Evolutionary conservation across 805 yeast genomes (phyloP).

Genomic region (Helenozyma rhizophorensis): DNA sequence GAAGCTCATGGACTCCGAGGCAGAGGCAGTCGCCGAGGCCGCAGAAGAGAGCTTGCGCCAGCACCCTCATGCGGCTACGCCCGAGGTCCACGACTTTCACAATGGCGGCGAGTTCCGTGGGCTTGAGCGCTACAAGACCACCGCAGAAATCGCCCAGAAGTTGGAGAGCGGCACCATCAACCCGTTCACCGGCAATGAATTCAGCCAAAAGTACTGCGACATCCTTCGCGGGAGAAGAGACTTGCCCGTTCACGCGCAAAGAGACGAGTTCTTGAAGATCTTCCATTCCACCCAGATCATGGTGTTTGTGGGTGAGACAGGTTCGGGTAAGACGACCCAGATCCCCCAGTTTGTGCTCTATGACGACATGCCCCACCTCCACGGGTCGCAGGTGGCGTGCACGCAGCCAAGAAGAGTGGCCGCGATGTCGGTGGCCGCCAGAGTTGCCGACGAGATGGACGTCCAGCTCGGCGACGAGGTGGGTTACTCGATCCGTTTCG

Average conservation of each 20-base stretch:
- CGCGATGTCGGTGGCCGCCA: constrained; percentile 96
- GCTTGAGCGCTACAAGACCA: constrained; percentile 57
- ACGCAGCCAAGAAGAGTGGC: constrained; percentile 98
- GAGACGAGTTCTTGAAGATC: constrained; percentile 79
- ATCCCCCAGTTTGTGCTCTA: constrained; percentile 92
- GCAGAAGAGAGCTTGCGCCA: constrained; percentile 51
- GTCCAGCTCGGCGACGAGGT: constrained; percentile 90
- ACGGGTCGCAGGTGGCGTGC: constrained; percentile 86
- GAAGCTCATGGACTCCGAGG: constrained; percentile 47
- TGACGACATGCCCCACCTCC: constrained; percentile 88
- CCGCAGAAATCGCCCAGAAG: constrained; percentile 55
- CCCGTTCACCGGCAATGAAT: constrained; percentile 72
- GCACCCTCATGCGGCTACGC: constrained; percentile 43
- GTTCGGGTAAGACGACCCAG: constrained; percentile 98
- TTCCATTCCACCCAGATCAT: constrained; percentile 88
- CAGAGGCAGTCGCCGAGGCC: constrained; percentile 63
- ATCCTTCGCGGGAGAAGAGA: constrained; percentile 78
- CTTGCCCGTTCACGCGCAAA: constrained; percentile 90
- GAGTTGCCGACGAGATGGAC: constrained; percentile 98
- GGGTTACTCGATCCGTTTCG: constrained; percentile 93
- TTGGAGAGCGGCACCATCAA: constrained; percentile 59
- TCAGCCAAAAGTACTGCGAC: constrained; percentile 65
- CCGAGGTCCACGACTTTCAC: constrained; percentile 44
- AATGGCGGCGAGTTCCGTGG: constrained; percentile 63
- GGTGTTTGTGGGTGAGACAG: constrained; percentile 99